Base-by-base conservation (phyloP, 2,329 filamentous ascomycete genomes). In the Colletotrichum sp. region DNA sequence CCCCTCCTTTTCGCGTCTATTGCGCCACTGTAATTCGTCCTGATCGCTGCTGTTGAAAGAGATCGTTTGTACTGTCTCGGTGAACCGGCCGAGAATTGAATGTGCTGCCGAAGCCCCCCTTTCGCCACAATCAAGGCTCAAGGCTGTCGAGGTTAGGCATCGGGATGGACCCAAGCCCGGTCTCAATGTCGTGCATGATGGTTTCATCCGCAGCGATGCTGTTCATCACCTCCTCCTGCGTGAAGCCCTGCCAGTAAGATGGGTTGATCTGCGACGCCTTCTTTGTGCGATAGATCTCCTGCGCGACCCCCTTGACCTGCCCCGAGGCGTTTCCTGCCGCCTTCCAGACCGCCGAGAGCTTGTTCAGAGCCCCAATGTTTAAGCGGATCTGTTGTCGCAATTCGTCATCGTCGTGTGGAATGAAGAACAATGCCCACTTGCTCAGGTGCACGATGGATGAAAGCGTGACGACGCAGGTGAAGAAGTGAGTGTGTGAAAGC, bases 361-460 rank as follows among this genome's bases (percentile, higher is more conserved):
- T 89, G 79, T 93, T 93, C 55, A 97, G 89, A 0, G 94, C 93
- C 18, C 94, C 95, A 73, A 94, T 95, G 77, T 95, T 96, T 16
- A 98, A 90, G 1, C 93, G 91, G 69, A 98, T 94, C 79, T 92
- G 93, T 84, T 95, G 94, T 77, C 93, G 93, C 78, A 94, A 88
- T 80, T 91, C 91, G 77, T 92, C 92, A 81, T 93, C 92, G 79
- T 92, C 90, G 76, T 89, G 89, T 2, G 88, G 86, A 63, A 93
- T 87, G 70, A 90, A 91, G 81, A 91, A 91, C 24, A 93, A 87
- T 69, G 87, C 93, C 92, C 95, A 98, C 77, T 94, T 95, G 71
- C 93, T 95, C 28, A 98, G 89, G 80, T 97, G 95, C 6, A 96
- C 94, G 79, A 96, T 94, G 8, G 95, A 95, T 21, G 93, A 94